Base-by-base conservation (phyloP, 1,284 basidiomycete species). In the Wallemia mellicola region DNA sequence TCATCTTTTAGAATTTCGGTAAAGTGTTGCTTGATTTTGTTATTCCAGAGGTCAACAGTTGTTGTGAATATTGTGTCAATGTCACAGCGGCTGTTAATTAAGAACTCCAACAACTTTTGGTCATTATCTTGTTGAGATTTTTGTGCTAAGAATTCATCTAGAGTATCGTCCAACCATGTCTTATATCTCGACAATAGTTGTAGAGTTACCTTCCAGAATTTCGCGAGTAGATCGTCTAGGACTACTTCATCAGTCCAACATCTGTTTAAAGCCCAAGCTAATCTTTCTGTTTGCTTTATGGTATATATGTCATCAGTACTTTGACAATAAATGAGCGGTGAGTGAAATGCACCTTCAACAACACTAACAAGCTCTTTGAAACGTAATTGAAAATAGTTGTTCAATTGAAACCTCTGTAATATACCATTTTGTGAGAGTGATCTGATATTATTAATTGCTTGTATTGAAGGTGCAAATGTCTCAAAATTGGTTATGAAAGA, bases 161-260 rank as follows among this genome's bases (percentile, higher is more conserved):
- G 14, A 5, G 14, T 7, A 22, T 48, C 38, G 22, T 57, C 55
- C 24, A 57, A 25, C 55, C 55, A 57, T 7, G 17, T 25, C 27
- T 57, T 57, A 24, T 57, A 57, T 24, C 55, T 57, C 25, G 55
- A 57, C 55, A 57, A n/a, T 25, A 57, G 24, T 25, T 57, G 55
- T 24, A 57, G 22, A 14, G 55, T 57, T 7, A 57, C 15, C 24
- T 28, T 57, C 55, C 55, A 57, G 22, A 57, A 57, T 25, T 28
- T 57, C 9, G 24, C 24, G 17, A 26, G 15, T 2, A 57, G 7
- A 26, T 57, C 55, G 24, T 11, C 24, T 9, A 57, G 9, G 15
- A 26, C 14, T 7, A 57, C 55, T 24, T 57, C 9, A 28, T 57
- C 55, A 28, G 15, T 25, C 55, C 55, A 57, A n/a, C 55, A 27